Base-by-base conservation (phyloP, 2,329 filamentous ascomycete genomes). In the Monosporascus sp. region DNA sequence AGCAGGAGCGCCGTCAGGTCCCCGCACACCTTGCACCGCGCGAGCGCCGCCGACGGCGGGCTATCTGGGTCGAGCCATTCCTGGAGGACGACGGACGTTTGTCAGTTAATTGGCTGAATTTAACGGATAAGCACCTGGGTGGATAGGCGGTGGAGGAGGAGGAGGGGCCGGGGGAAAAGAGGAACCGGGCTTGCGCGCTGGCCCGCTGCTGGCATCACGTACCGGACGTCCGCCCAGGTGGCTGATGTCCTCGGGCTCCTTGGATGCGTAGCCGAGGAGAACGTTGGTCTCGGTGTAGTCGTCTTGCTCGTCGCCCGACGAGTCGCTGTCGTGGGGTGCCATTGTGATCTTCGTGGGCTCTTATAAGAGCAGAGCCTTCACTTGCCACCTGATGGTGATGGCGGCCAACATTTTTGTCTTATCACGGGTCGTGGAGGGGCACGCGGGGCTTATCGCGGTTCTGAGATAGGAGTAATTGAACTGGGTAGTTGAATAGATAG, bases 211-310 rank as follows among this genome's bases (percentile, higher is more conserved):
- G 27, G 31, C 9, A 35, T 35, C 31, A 75, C 85, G 63, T 85
- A 97, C 93, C 50, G 94, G 90, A 63, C 77, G 80, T 51, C 94
- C 94, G 60, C 94, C 94, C 11, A 99, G 77, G 60, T 93, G 89
- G 70, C 90, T 97, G 65, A 96, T 87, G 14, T 90, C 86, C 52
- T 85, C 87, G 15, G 84, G 75, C 52, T 96, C 89, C 66, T 85
- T 84, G 1, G 89, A 88, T 3, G 90, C 89, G 69, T 96, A 99
- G 5, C 94, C 94, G 14, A 99, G 80, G 2, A 97, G 82, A 2
- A 97, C 91, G 60, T 88, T 90, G 6, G 94, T 97, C 69, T 90
- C 87, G 18, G 85, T 87, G 56, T 84, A 90, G 47, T 84, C 80
- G 6, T 83, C 81, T 15, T 84, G 79, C 52, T 84, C 85, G 44